Base-by-base conservation (phyloP, 1,284 basidiomycete genomes). In the Neonothopanus nambi region DNA sequence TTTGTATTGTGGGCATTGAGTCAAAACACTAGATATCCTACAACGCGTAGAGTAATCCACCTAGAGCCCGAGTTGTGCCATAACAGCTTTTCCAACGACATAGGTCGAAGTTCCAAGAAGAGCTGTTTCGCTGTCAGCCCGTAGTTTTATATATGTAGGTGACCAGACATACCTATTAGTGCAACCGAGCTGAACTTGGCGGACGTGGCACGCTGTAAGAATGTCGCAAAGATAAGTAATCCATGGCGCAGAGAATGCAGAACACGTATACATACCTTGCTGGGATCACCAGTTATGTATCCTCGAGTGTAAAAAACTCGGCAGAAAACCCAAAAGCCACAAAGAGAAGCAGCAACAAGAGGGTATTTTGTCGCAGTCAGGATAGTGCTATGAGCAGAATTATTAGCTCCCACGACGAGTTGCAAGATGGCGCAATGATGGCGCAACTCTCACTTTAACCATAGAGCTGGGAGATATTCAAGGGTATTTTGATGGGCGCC, bases 401-500 rank as follows among this genome's bases (percentile, higher is more conserved):
- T 28, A 39, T 37, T n/a, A n/a, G n/a, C n/a, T n/a, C n/a, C n/a
- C n/a, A n/a, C n/a, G n/a, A n/a, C n/a, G n/a, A n/a, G n/a, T n/a
- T n/a, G n/a, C n/a, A n/a, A n/a, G n/a, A n/a, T n/a, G n/a, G n/a
- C n/a, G n/a, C n/a, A n/a, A n/a, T n/a, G n/a, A n/a, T n/a, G n/a
- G n/a, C n/a, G n/a, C n/a, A n/a, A n/a, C n/a, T n/a, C n/a, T n/a
- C n/a, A n/a, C n/a, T n/a, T n/a, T n/a, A n/a, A n/a, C n/a, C n/a
- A n/a, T n/a, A n/a, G n/a, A 6, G 57, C 47, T n/a, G 73, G 69
- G 6, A 74, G 50, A 38, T 61, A 60, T 64, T 82, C 80, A 43
- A 81, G 70, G 7, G 78, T 80, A 65, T 80, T 80, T 60, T 74
- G 72, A 58, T 78, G 77, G 15, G 74, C 56, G 70, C 74, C 52